These are phyloP conservation scores for Tetrapisispora namnaoensis DNA, from an alignment of 805 yeast genomes.

Conservation along the genomic window DNA sequence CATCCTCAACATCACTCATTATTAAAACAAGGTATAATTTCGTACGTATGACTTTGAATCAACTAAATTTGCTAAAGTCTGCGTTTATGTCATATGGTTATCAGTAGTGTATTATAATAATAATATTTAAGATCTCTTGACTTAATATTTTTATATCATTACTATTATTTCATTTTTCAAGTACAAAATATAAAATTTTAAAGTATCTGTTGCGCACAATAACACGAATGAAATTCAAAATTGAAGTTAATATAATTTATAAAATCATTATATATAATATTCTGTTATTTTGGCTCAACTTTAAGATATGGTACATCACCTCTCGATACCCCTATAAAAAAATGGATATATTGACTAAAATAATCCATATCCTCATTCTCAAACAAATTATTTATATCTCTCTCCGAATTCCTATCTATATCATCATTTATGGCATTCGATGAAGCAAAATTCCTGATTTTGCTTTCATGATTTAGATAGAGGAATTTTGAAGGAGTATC, in stretches of 20 bases:
- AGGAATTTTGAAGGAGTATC: neutral
- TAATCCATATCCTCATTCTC: constrained; percentile 1
- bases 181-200: neutral
- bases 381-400: neutral
- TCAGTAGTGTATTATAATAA: too few species aligned
- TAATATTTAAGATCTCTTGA: too few species aligned
- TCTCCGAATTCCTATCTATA: neutral
- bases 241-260: neutral
- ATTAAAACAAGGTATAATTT: neutral
- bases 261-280: neutral
- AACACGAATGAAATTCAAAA: too few species aligned
- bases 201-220: too few species aligned
- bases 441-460: neutral
- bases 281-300: neutral
- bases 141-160: too few species aligned
- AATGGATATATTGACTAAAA: neutral
- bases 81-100: too few species aligned
- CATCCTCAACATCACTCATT: constrained; percentile 1
- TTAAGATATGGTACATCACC: neutral
- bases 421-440: neutral
- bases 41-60: neutral
- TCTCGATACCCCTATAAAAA: neutral
- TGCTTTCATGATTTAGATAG: neutral
- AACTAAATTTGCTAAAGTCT: too few species aligned
- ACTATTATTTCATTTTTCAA: too few species aligned